These are phyloP conservation scores for Phylloporus sp. DNA, from an alignment of 768 basidiomycete species.

Conservation along the genomic window DNA sequence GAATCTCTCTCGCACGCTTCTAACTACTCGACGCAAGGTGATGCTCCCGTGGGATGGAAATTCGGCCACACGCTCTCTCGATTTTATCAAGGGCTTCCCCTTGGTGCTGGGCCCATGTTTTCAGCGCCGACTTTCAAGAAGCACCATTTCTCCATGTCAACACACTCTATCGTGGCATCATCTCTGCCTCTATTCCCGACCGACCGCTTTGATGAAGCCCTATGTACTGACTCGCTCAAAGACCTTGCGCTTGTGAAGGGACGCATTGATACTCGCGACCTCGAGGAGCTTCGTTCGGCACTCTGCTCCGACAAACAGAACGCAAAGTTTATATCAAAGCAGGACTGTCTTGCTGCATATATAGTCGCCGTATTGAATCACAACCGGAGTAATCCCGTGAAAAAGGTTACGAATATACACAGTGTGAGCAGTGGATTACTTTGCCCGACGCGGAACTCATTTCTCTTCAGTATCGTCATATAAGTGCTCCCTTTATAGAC, in stretches of 20 bases:
- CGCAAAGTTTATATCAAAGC: constrained; percentile 14
- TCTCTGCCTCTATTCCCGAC: too few relatives aligned
- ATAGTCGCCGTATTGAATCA: constrained; percentile 21
- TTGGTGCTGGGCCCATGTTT: too few relatives aligned
- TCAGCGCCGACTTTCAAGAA: constrained; percentile 25
- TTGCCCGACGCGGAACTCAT: neutral
- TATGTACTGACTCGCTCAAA: constrained; percentile 11
- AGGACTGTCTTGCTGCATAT: constrained; percentile 31
- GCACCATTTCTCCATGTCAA: constrained; percentile 17
- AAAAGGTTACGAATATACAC: constrained; percentile 24
- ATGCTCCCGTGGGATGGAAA: constrained; percentile 21
- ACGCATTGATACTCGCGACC: constrained; percentile 7
- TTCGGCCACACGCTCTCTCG: constrained; percentile 30
- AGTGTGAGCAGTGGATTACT: constrained; percentile 22
- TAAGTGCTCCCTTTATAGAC: constrained; percentile 16
- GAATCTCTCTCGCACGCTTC: too few relatives aligned
- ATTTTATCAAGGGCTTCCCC: constrained; percentile 22
- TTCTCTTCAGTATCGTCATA: constrained; percentile 17
- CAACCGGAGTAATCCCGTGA: constrained; percentile 9
- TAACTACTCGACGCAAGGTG: constrained; percentile 20
- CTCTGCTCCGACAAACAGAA: constrained; percentile 4
- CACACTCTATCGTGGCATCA: constrained; percentile 6
- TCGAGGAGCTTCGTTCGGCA: constrained; percentile 13
- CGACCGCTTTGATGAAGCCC: constrained; percentile 13
- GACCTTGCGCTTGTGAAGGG: constrained; percentile 14